A percentile compares a stretch with the other conserved stretches of the same genome.
Conservation (phyloP, 202 grass and related monocot species). For the Panicum virgatum region DNA sequence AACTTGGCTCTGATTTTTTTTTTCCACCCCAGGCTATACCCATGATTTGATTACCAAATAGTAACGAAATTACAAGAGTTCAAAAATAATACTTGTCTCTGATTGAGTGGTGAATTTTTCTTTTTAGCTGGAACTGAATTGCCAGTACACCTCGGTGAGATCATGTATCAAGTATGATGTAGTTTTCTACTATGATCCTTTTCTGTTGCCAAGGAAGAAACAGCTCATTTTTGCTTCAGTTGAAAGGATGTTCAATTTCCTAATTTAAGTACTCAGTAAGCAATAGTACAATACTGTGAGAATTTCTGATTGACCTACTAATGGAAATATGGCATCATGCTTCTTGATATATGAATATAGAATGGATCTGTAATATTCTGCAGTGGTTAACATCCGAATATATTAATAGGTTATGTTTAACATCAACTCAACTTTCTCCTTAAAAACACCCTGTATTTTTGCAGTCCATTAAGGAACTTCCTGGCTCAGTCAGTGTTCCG, state of each 20-base stretch:
- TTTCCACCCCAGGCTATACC: too few relatives aligned
- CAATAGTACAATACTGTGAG: background rate
- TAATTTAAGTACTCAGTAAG: background rate
- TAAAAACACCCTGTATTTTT: conserved; percentile 38
- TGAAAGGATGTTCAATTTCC: background rate
- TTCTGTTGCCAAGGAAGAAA: background rate
- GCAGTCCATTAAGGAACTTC: conserved; percentile 86
- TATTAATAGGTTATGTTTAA: background rate
- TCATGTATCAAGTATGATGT: background rate
- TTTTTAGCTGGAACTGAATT: background rate
- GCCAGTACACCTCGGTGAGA: background rate
- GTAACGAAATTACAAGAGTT: too few relatives aligned
- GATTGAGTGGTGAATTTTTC: background rate
- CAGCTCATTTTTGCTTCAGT: background rate
- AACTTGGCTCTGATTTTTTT: background rate
- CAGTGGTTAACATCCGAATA: conserved; percentile 20
- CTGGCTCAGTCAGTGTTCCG: conserved; percentile 68
- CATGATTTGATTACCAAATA: too few relatives aligned
- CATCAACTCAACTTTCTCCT: conserved; percentile 7
- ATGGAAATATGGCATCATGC: background rate
- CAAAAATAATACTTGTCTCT: background rate
- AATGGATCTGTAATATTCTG: background rate
- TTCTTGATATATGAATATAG: background rate
- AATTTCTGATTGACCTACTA: conserved; percentile 18
- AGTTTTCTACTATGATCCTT: background rate